Evolutionary conservation across 2,329 filamentous ascomycete genomes (phyloP).

Genomic region (Verticillium isaacii): DNA sequence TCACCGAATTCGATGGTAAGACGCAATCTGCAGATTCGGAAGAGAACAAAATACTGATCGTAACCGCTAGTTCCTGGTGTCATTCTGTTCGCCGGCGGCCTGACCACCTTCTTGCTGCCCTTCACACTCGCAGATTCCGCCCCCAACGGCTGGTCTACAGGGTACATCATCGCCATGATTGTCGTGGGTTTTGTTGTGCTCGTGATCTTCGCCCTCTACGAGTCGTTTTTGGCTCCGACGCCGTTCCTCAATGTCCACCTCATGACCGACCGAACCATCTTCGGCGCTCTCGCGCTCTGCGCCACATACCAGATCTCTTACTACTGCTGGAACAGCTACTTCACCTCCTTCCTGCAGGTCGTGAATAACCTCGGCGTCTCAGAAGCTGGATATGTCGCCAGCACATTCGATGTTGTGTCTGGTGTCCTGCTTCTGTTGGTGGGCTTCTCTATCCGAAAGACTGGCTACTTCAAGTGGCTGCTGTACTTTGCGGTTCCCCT

Average conservation of each 20-base stretch:
- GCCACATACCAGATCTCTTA: conserved; percentile 37
- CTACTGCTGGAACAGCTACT: conserved; percentile 48
- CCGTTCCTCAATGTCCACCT: conserved; percentile 52
- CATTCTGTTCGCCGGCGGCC: conserved; percentile 50
- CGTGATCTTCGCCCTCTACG: conserved; percentile 49
- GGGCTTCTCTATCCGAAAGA: conserved; percentile 39
- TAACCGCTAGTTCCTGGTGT: conserved; percentile 41
- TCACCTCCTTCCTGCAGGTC: conserved; percentile 51
- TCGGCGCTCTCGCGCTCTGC: conserved; percentile 47
- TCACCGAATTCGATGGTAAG: conserved; percentile 52
- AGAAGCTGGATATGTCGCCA: conserved; percentile 40
- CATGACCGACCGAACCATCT: conserved; percentile 44
- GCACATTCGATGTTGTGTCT: conserved; percentile 47
- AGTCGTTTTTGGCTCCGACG: conserved; percentile 50
- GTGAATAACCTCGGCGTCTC: conserved; percentile 37
- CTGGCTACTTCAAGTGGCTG: conserved; percentile 44
- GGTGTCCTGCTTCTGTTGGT: conserved; percentile 42
- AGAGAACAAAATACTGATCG: neutral
- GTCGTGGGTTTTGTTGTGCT: conserved; percentile 57
- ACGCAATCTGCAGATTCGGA: neutral
- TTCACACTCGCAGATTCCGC: conserved; percentile 50
- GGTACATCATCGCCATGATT: conserved; percentile 55
- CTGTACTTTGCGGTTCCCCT: conserved; percentile 40
- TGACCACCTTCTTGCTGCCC: conserved; percentile 59
- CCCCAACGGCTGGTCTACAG: conserved; percentile 44